These are phyloP conservation scores for Cystobasidium pallidum DNA, from an alignment of 1,284 basidiomycete species.

Conservation along the genomic window DNA sequence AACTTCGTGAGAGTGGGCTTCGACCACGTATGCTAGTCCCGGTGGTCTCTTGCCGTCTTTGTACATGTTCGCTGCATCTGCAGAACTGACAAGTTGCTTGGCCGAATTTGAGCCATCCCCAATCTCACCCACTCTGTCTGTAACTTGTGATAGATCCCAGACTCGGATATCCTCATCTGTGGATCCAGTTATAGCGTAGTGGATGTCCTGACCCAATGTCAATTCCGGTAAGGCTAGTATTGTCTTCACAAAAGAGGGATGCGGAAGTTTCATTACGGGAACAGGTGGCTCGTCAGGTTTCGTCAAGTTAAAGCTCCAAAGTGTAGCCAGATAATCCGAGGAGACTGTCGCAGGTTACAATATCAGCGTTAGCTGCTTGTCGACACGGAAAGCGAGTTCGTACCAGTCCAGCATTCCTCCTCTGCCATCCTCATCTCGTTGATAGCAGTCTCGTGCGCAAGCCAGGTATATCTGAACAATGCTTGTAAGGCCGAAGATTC, in stretches of 20 bases:
- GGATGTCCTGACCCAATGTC: slow-evolving; percentile 62
- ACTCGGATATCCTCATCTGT: slow-evolving; percentile 78
- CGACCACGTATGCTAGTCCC: slow-evolving; percentile 64
- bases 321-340: slow-evolving; percentile 77
- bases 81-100: slow-evolving; percentile 34
- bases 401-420: slow-evolving; percentile 82
- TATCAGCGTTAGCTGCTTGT: background rate
- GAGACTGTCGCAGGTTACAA: slow-evolving; percentile 65
- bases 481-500: slow-evolving; percentile 56
- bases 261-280: slow-evolving; percentile 64
- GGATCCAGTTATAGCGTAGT: slow-evolving; percentile 72
- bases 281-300: slow-evolving; percentile 56
- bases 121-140: slow-evolving; percentile 43
- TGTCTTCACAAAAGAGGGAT: slow-evolving; percentile 70
- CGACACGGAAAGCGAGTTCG: slow-evolving; percentile 47
- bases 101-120: slow-evolving; percentile 6
- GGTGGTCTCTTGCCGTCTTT: slow-evolving; percentile 46
- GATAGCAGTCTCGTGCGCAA: slow-evolving; percentile 68
- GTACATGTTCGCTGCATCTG: slow-evolving; percentile 65
- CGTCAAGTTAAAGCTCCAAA: slow-evolving; percentile 58
- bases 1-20: slow-evolving; percentile 86
- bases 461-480: slow-evolving; percentile 56
- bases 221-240: slow-evolving; percentile 70
- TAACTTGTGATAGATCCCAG: slow-evolving; percentile 52
- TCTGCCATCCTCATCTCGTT: slow-evolving; percentile 69